A percentile compares a stretch with the other conserved stretches of the same genome.
Conservation (phyloP, 805 yeast species). For the Metschnikowia hibisci region DNA sequence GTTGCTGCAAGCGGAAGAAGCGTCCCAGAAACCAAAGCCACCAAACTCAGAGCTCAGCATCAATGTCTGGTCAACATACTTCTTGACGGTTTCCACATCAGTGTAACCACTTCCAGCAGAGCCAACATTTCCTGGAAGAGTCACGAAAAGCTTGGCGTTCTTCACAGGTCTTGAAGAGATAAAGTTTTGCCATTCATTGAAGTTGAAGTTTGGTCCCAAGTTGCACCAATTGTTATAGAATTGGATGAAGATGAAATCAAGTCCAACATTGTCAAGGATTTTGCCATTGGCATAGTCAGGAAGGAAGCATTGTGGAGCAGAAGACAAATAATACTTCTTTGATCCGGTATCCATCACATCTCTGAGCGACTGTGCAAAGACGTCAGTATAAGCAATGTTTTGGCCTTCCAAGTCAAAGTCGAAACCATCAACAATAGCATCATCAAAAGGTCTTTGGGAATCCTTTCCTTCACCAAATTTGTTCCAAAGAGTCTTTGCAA, state of each 20-base stretch:
- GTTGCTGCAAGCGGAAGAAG: slow-evolving; percentile 53
- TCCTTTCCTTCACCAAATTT: slow-evolving; percentile 35
- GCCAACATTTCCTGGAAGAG: slow-evolving; percentile 54
- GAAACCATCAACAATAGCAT: slow-evolving; percentile 66
- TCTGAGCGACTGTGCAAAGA: slow-evolving; percentile 47
- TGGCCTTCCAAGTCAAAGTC: slow-evolving; percentile 61
- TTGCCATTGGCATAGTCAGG: slow-evolving; percentile 62
- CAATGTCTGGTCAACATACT: slow-evolving; percentile 12
- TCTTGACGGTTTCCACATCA: slow-evolving; percentile 19
- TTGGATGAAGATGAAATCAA: slow-evolving; percentile 83
- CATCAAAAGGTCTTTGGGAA: slow-evolving; percentile 26
- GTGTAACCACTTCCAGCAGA: slow-evolving; percentile 60
- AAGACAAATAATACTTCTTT: slow-evolving; percentile 68
- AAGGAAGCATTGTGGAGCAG: slow-evolving; percentile 90
- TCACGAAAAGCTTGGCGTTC: slow-evolving; percentile 64
- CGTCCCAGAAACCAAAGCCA: slow-evolving; percentile 86
- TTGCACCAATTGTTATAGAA: slow-evolving; percentile 80
- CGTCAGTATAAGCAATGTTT: slow-evolving; percentile 53
- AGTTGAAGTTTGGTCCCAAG: slow-evolving; percentile 48
- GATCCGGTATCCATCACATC: slow-evolving; percentile 21
- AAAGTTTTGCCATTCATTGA: slow-evolving; percentile 61
- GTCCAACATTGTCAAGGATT: slow-evolving; percentile 45
- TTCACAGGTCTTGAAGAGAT: slow-evolving; percentile 62
- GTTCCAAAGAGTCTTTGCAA: slow-evolving; percentile 44
- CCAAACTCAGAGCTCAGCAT: slow-evolving; percentile 40